phyloP scores from a whole-genome alignment of 1,284 basidiomycete genomes.

The Apiotrichum sp. region DNA sequence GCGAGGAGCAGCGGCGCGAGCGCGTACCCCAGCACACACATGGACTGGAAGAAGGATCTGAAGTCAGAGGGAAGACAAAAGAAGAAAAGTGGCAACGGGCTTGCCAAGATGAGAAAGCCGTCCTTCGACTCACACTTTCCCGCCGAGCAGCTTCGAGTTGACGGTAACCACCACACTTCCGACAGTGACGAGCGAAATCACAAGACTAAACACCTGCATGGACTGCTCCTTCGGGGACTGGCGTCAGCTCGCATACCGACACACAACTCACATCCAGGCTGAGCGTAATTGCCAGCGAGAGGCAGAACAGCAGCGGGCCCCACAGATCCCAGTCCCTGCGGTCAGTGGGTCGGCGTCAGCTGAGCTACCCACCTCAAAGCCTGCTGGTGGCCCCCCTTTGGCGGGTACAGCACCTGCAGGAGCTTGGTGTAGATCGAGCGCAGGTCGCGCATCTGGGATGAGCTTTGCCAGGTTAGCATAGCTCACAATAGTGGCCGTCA shows the following conservation, averaged over 20 bases:
- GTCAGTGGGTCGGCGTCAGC: not conserved
- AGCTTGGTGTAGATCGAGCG: slow-evolving; percentile 85
- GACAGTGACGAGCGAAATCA: slow-evolving; percentile 81
- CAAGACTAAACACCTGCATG: slow-evolving; percentile 81
- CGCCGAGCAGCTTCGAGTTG: slow-evolving; percentile 92
- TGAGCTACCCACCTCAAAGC: slow-evolving; percentile 58
- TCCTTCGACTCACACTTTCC: slow-evolving; percentile 65
- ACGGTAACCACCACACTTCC: slow-evolving; percentile 84
- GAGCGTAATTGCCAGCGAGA: slow-evolving; percentile 76
- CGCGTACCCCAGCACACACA: slow-evolving; percentile 86
- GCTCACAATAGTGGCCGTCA: slow-evolving; percentile 78
- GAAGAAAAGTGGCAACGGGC: no score
- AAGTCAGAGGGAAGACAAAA: no score
- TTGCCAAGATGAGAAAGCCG: no score
- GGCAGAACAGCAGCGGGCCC: slow-evolving; percentile 83
- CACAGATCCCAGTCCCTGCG: slow-evolving; percentile 92
- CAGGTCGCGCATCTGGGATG: slow-evolving; percentile 69
- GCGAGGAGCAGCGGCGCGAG: slow-evolving; percentile 83
- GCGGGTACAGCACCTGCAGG: slow-evolving; percentile 84
- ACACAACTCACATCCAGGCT: slow-evolving; percentile 67
- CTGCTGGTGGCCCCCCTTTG: slow-evolving; percentile 64
- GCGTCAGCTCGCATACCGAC: not conserved
- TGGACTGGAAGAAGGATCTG: slow-evolving; percentile 90
- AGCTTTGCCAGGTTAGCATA: not conserved
- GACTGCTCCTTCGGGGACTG: slow-evolving; percentile 78